Percentiles rank a stretch among this genome's conserved stretches.
phyloP scores from a whole-genome alignment of 768 basidiomycete species.

The Epithele typhae region DNA sequence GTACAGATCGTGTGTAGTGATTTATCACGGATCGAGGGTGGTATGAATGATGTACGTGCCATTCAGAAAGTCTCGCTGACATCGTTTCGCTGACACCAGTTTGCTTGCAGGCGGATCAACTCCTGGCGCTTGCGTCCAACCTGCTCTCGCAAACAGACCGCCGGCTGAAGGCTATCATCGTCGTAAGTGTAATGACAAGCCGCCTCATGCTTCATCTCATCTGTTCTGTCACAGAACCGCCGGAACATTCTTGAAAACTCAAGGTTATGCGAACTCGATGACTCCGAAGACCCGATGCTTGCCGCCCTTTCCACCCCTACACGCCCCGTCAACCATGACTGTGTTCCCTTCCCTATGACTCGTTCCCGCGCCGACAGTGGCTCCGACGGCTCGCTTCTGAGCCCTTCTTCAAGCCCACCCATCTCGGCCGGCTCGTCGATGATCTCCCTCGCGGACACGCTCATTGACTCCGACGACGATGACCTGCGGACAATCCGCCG shows the following conservation, averaged over 20 bases:
- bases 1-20: constrained; percentile 54
- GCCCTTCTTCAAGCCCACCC: background rate
- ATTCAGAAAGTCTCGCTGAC: background rate
- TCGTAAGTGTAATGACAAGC: constrained; percentile 39
- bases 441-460: constrained; percentile 45
- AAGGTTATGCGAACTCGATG: constrained; percentile 2
- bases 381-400: constrained; percentile 7
- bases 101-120: constrained; percentile 49
- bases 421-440: constrained; percentile 31
- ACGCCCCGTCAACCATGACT: constrained; percentile 2
- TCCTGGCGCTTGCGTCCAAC: constrained; percentile 48
- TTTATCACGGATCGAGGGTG: constrained; percentile 49
- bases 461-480: constrained; percentile 54
- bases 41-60: constrained; percentile 45
- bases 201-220: background rate
- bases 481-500: constrained; percentile 59
- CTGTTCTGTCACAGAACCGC: constrained; percentile 6
- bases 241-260: constrained; percentile 9
- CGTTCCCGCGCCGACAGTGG: constrained; percentile 8
- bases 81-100: background rate
- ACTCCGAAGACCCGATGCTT: constrained; percentile 12
- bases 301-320: constrained; percentile 10
- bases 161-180: constrained; percentile 50
- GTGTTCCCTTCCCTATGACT: constrained; percentile 8
- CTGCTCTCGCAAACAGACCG: constrained; percentile 56